Evolutionary conservation across 169 alveolate genomes (phyloP), one percentile per base, ranked within the genome.

Genomic region (Cryptosporidium ryanae): DNA sequence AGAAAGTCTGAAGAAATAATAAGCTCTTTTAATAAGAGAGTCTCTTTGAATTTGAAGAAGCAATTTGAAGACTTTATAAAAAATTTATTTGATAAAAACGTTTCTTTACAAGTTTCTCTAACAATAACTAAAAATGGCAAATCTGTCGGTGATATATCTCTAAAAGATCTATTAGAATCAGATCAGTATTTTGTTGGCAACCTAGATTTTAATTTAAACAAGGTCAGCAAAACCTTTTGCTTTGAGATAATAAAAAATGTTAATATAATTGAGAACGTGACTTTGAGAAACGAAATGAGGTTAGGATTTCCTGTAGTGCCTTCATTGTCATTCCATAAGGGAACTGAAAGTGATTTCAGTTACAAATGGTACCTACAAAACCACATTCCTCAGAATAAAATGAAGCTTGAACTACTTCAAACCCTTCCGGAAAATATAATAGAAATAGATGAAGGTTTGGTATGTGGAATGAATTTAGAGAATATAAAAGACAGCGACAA

Each of bases 261-360:
- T 0, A 57, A 57, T 59, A 21, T 76, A 18, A 25, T 76, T 59
- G 76, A 76, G 44, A 38, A 46, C 13, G 71, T 55, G 2, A 43
- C 23, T 17, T n/a, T 76, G 38, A 76, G 46, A 61, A 76, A 61
- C 1, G 87, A 76, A 59, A 76, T 76, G 10, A 76, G 57, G 43
- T 55, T 55, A 70, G 87, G 87, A 13, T n/a, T 61, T 5, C 71
- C 87, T 1, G 63, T 76, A 7, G 87, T 76, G 13, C 87, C 87
- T 18, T 55, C 23, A 12, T 5, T 76, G 43, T 57, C 64, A 34
- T 59, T 76, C 8, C 38, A 21, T 7, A 76, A 38, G 15, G 87
- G 87, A 4, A 15, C n/a, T 10, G 17, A 25, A 6, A 48, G 17
- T 17, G 46, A 76, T 18, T 59, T 76, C 44, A 23, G 48, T 38